phyloP scores from a whole-genome alignment of 2,329 filamentous ascomycete genomes.

The Aspergillus terreus region DNA sequence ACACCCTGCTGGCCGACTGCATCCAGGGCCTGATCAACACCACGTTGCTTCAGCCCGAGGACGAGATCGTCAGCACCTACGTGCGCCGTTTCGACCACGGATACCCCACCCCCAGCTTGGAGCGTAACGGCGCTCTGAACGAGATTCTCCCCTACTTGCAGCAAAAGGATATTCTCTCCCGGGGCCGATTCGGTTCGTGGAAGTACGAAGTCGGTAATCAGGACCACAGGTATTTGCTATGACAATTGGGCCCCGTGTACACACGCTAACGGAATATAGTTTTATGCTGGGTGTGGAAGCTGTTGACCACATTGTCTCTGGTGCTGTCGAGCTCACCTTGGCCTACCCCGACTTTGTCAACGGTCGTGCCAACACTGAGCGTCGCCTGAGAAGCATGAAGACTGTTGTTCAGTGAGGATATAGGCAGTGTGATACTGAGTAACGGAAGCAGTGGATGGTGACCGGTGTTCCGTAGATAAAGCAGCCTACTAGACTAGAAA shows the following conservation, averaged over 20 bases:
- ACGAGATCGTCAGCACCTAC: background rate
- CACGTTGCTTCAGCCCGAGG: background rate
- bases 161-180: background rate
- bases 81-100: background rate
- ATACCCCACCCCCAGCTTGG: background rate
- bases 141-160: background rate
- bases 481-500: background rate
- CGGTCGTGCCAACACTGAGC: background rate
- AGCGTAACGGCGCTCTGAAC: background rate
- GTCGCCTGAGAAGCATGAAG: background rate
- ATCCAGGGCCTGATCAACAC: background rate
- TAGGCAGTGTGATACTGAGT: background rate
- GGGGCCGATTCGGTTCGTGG: background rate
- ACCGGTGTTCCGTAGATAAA: background rate
- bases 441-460: background rate
- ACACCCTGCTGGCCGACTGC: background rate
- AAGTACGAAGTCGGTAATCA: background rate
- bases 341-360: background rate
- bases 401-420: background rate
- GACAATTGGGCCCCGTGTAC: background rate
- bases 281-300: background rate
- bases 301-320: background rate
- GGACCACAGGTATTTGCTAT: background rate
- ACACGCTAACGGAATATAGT: background rate
- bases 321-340: background rate